These are phyloP conservation scores for Oryza rufipogon DNA, from an alignment of 176 grass and related monocot genomes.

Conservation along the genomic window DNA sequence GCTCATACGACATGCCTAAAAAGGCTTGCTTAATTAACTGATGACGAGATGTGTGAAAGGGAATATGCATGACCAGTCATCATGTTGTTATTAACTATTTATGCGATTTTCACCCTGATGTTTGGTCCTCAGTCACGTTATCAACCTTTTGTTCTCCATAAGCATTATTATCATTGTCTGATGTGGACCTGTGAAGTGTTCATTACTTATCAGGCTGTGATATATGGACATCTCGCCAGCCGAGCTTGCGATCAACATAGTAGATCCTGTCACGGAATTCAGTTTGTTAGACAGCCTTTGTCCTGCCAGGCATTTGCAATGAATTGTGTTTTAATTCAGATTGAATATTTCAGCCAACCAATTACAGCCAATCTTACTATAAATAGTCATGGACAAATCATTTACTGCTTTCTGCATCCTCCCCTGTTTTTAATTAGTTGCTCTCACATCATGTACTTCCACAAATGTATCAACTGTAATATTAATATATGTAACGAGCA, in stretches of 20 bases:
- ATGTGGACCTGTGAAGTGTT: conserved; percentile 25
- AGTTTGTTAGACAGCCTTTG: conserved; percentile 28
- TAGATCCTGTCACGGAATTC: not conserved
- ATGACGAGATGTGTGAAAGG: not conserved
- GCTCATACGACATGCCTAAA: not conserved
- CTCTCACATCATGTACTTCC: not conserved
- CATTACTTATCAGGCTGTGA: not conserved
- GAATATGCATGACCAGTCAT: not conserved
- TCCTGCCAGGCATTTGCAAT: conserved; percentile 36
- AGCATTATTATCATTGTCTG: conserved; percentile 1
- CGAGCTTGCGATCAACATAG: not conserved
- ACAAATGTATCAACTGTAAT: not conserved
- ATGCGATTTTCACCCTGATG: not conserved
- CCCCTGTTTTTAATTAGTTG: not conserved
- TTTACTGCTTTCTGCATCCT: not conserved
- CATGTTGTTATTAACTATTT: not conserved
- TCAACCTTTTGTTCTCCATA: not conserved
- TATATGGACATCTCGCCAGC: conserved; percentile 21
- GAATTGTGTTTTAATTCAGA: not conserved
- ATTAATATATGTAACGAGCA: not conserved
- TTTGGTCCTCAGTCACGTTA: not conserved
- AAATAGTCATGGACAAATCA: not conserved
- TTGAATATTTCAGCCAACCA: conserved; percentile 36
- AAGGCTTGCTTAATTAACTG: not conserved
- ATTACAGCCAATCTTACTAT: not conserved